Evolutionary conservation across 148 eudicot species (phyloP).

Genomic region (Cornus kousa): DNA sequence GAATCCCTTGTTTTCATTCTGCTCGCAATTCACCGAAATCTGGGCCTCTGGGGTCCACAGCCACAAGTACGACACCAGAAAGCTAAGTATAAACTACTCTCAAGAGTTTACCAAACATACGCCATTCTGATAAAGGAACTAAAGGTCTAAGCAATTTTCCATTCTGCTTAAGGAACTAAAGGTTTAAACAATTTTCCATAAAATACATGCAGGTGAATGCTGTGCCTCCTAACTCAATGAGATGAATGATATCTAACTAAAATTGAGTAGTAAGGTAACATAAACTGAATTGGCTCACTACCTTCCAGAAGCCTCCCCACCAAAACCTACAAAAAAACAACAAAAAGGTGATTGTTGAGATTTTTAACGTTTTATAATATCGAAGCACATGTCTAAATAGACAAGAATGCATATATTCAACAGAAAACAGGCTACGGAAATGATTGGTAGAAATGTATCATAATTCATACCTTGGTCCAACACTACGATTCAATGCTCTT

Average conservation of each 20-base stretch:
- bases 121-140: not conserved
- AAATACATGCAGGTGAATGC: slow-evolving; percentile 2
- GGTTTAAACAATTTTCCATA: not conserved
- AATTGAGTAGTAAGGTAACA: not conserved
- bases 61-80: not conserved
- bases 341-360: slow-evolving; percentile 10
- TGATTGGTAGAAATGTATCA: not conserved
- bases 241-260: not conserved
- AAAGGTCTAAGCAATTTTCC: not conserved
- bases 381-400: slow-evolving; percentile 7
- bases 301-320: slow-evolving; percentile 99
- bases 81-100: not conserved
- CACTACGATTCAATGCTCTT: slow-evolving; percentile 77
- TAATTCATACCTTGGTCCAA: slow-evolving; percentile 76
- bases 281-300: slow-evolving; percentile 23
- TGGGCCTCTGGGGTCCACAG: too few species aligned
- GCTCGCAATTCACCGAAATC: too few species aligned
- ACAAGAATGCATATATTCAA: not conserved
- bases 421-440: too few species aligned
- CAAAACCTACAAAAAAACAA: slow-evolving; percentile 66
- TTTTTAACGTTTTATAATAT: not conserved
- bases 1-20: too few species aligned
- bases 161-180: not conserved
- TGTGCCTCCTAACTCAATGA: not conserved
- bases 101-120: not conserved